Percentiles rank a stretch among this genome's conserved stretches.
phyloP scores from a whole-genome alignment of 345 rosid genomes.

The Hirschfeldia incana region DNA sequence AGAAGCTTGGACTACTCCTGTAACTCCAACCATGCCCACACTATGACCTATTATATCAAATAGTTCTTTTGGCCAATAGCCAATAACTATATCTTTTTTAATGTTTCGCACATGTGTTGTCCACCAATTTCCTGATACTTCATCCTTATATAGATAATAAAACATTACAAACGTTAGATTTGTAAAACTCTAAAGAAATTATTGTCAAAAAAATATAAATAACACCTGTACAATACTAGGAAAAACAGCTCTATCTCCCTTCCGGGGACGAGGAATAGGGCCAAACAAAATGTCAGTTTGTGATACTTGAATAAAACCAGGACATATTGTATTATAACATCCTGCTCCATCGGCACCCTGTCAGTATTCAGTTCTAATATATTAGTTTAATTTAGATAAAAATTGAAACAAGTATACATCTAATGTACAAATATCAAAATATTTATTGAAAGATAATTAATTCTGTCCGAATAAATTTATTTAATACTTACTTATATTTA shows the following conservation, averaged over 20 bases:
- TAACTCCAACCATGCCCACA: slow-evolving; percentile 9
- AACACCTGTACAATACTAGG: background rate
- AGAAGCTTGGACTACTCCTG: slow-evolving; percentile 11
- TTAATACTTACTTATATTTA: background rate
- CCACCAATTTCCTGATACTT: slow-evolving; percentile 10
- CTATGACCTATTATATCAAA: background rate
- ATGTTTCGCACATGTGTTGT: background rate
- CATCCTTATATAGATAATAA: background rate
- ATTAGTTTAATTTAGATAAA: background rate
- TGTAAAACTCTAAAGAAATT: background rate
- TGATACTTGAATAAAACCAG: slow-evolving; percentile 26
- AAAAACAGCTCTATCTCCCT: background rate
- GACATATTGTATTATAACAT: slow-evolving; percentile 23
- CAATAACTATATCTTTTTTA: background rate
- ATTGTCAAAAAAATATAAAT: background rate
- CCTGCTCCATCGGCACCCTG: slow-evolving; percentile 25
- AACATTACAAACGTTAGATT: background rate
- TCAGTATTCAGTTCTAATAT: background rate
- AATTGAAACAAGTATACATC: background rate
- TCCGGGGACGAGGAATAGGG: background rate
- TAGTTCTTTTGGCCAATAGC: slow-evolving; percentile 34
- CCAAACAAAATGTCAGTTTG: background rate
- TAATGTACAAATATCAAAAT: background rate
- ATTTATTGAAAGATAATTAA: background rate
- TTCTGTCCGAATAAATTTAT: background rate